Percentiles rank a stretch among this genome's conserved stretches.
These are phyloP conservation scores for Fraxinus greggii DNA, from an alignment of 305 asterid species.

Conservation along the genomic window DNA sequence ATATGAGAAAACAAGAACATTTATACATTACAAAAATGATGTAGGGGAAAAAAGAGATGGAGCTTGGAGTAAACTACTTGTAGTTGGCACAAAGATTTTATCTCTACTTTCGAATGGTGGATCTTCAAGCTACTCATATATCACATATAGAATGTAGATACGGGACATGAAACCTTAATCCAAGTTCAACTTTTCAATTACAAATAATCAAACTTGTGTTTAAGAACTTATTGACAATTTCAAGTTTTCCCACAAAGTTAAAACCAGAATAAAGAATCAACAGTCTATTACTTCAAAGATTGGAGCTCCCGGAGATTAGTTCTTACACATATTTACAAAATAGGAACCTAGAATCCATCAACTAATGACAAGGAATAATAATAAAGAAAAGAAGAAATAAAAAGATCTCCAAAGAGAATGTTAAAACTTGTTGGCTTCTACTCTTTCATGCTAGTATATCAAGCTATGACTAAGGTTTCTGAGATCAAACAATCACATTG, in stretches of 20 bases:
- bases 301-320: background rate
- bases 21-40: background rate
- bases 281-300: background rate
- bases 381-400: background rate
- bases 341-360: background rate
- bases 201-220: background rate
- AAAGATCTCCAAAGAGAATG: background rate
- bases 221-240: background rate
- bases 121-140: background rate
- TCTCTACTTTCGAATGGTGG: background rate
- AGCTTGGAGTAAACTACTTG: background rate
- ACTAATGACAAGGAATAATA: background rate
- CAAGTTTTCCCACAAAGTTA: background rate
- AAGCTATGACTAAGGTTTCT: background rate
- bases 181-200: background rate
- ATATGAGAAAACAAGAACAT: background rate
- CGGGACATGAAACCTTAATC: background rate
- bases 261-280: conserved; percentile 3
- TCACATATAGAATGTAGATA: background rate
- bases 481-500: background rate
- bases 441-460: conserved; percentile 2
- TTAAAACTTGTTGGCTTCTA: background rate
- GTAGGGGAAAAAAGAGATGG: background rate
- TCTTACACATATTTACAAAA: background rate
- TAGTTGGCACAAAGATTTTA: background rate